Conservation (phyloP, 1,284 basidiomycete genomes). For the Singerocomus inundabilis region DNA sequence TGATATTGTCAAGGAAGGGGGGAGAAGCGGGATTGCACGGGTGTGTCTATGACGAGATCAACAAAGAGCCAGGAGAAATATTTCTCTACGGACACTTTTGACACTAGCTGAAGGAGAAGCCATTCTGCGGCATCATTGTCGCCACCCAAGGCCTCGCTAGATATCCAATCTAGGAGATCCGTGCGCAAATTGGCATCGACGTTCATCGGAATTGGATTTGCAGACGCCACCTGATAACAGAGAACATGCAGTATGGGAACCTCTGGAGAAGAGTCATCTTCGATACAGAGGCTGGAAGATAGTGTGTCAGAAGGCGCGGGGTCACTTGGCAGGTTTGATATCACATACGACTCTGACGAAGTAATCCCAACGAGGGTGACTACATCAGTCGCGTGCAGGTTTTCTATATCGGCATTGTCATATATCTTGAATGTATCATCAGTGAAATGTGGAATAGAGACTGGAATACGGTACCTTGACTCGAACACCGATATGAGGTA, state of each 20-base stretch:
- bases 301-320: conserved; percentile 25
- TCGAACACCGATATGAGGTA: conserved; percentile 60
- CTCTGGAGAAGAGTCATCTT: conserved; percentile 36
- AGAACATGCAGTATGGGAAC: conserved; percentile 72
- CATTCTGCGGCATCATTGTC: conserved; percentile 76
- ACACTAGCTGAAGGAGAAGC: conserved; percentile 64
- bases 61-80: neutral
- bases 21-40: conserved; percentile 64
- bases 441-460: neutral
- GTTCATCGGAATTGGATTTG: neutral
- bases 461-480: conserved; percentile 52
- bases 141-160: conserved; percentile 62
- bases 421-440: conserved; percentile 53
- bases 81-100: conserved; percentile 56
- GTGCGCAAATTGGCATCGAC: conserved; percentile 36
- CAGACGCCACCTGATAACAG: conserved; percentile 42
- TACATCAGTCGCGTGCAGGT: conserved; percentile 57
- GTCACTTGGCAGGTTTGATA: neutral
- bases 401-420: conserved; percentile 40
- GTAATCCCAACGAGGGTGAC: conserved; percentile 70
- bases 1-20: conserved; percentile 65
- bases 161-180: conserved; percentile 69
- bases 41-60: conserved; percentile 52
- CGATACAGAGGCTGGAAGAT: conserved; percentile 30
- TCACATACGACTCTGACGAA: conserved; percentile 57